Evolutionary conservation across 1,139 yeast genomes (phyloP).

Genomic region (Blastobotrys serpentis): DNA sequence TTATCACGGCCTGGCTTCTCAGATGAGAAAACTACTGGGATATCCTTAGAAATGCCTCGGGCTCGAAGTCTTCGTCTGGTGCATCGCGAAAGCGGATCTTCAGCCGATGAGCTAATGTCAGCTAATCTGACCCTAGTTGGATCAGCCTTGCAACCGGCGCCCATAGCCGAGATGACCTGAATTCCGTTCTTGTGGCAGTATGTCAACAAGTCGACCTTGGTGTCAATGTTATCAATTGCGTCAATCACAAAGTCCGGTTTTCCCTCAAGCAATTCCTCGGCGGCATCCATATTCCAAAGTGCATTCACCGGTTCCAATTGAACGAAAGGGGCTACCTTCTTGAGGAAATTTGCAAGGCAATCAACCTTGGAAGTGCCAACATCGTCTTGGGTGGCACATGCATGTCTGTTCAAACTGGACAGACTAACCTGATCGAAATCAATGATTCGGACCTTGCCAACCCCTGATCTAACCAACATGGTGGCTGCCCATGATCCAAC

Average conservation of each 20-base stretch:
- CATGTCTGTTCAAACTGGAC: constrained; percentile 88
- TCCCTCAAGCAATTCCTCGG: constrained; percentile 52
- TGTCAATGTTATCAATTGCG: constrained; percentile 93
- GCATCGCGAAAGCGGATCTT: constrained; percentile 88
- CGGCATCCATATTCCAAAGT: constrained; percentile 67
- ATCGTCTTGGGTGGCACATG: constrained; percentile 83
- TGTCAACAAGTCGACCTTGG: constrained; percentile 83
- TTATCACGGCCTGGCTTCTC: constrained; percentile 96
- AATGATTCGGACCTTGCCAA: constrained; percentile 69
- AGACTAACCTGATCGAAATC: constrained; percentile 96
- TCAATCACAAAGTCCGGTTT: constrained; percentile 71
- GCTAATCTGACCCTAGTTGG: constrained; percentile 79
- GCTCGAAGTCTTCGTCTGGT: constrained; percentile 81
- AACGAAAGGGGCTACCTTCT: constrained; percentile 86
- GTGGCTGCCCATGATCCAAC: constrained; percentile 97
- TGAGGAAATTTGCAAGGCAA: constrained; percentile 63
- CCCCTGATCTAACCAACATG: constrained; percentile 89
- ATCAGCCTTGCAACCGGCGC: constrained; percentile 92
- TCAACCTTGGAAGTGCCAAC: constrained; percentile 90
- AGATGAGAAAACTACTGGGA: constrained; percentile 87
- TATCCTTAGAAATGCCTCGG: constrained; percentile 70
- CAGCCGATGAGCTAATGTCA: constrained; percentile 76
- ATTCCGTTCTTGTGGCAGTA: constrained; percentile 62
- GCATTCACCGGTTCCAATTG: constrained; percentile 73
- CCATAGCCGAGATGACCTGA: constrained; percentile 79